Conservation (phyloP, 2,329 filamentous ascomycete genomes). For the Fusarium verticillioides region DNA sequence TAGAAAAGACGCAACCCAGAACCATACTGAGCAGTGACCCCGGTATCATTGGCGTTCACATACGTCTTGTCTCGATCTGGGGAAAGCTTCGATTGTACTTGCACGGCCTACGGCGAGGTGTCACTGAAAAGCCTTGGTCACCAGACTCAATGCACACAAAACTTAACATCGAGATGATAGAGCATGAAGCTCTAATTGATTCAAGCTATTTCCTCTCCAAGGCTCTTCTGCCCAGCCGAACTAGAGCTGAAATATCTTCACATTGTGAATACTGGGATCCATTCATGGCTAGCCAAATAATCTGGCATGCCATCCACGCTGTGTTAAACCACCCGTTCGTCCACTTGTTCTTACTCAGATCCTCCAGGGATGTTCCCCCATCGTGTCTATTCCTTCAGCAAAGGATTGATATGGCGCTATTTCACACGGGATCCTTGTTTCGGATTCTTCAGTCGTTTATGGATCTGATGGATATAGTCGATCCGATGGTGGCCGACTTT, state of each 20-base stretch:
- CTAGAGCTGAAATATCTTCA: neutral
- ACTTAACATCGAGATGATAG: neutral
- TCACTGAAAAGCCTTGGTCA: neutral
- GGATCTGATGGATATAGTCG: neutral
- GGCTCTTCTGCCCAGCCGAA: neutral
- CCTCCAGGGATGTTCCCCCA: accelerated
- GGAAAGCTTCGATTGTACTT: neutral
- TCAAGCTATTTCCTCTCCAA: neutral
- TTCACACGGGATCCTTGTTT: neutral
- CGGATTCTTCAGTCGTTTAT: neutral
- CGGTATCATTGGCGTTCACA: neutral
- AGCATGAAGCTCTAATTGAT: neutral
- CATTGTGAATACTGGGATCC: neutral
- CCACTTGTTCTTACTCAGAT: neutral
- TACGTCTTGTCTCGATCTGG: neutral
- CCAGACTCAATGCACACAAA: neutral
- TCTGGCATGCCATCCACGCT: neutral
- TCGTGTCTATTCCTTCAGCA: neutral
- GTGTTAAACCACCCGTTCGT: neutral
- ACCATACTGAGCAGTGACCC: neutral
- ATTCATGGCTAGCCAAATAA: neutral
- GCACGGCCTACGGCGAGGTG: neutral
- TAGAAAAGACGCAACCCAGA: neutral
- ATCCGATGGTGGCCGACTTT: neutral
- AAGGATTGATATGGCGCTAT: neutral